phyloP scores from a whole-genome alignment of 192 early-diverging fungal species.

The Obelidium mucronatum region DNA sequence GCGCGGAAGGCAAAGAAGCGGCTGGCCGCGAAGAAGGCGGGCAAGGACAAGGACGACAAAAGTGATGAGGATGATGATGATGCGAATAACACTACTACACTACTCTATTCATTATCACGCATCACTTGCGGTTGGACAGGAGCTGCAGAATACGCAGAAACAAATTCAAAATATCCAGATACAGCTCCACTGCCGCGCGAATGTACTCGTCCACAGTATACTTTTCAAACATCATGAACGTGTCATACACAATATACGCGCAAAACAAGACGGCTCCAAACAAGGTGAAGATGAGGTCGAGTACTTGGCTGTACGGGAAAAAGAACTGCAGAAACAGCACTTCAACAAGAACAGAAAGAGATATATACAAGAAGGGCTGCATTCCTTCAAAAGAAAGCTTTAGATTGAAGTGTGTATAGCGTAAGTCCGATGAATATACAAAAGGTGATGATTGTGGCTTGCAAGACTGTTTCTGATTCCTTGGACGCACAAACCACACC shows the following conservation, averaged over 20 bases:
- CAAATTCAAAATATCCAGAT: conserved; percentile 78
- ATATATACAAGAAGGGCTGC: conserved; percentile 56
- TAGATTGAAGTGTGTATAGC: conserved; percentile 75
- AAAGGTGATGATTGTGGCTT: conserved; percentile 73
- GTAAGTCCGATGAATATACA: conserved; percentile 73
- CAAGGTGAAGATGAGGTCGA: conserved; percentile 65
- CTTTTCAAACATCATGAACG: conserved; percentile 69
- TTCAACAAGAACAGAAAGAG: conserved; percentile 67
- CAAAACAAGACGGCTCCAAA: conserved; percentile 72
- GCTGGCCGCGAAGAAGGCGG: neutral
- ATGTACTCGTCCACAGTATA: conserved; percentile 70
- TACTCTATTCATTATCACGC: no score
- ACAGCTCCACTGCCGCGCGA: conserved; percentile 65
- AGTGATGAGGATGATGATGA: neutral
- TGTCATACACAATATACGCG: conserved; percentile 77
- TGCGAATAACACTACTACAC: neutral
- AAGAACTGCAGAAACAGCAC: conserved; percentile 71
- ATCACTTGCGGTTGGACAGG: neutral
- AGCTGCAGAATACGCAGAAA: conserved; percentile 54
- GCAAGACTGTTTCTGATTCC: conserved; percentile 63
- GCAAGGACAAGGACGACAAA: neutral
- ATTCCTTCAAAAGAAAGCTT: conserved; percentile 34
- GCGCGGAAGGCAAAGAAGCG: conserved; percentile 13
- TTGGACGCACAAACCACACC: conserved; percentile 66
- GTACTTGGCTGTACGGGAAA: conserved; percentile 65